Percentiles rank a stretch among this genome's conserved stretches.
These are phyloP conservation scores for Wickerhamiella parazyma DNA, from an alignment of 805 yeast genomes.

Conservation along the genomic window DNA sequence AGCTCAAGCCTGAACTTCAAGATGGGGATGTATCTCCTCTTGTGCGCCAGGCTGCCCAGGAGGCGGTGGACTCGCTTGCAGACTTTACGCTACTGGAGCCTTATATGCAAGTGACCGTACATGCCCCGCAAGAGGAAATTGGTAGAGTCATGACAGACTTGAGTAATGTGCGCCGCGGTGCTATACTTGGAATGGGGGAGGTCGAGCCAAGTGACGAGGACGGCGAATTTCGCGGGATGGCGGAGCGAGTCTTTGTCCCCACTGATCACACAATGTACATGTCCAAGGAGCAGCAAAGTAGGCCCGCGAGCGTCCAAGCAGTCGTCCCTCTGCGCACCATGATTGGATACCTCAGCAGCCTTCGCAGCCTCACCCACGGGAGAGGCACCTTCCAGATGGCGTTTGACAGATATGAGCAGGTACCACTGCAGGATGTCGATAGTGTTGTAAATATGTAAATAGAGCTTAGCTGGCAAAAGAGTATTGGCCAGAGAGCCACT, in stretches of 20 bases:
- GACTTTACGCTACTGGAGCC: constrained; percentile 65
- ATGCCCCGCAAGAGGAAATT: constrained; percentile 47
- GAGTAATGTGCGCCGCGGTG: constrained; percentile 64
- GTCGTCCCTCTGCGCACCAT: constrained; percentile 75
- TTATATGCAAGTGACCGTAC: constrained; percentile 61
- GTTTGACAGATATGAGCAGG: constrained; percentile 58
- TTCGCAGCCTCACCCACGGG: constrained; percentile 81
- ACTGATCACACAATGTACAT: constrained; percentile 27
- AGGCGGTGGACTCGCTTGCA: constrained; percentile 25
- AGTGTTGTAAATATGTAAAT: constrained; percentile 14
- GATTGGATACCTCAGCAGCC: constrained; percentile 71
- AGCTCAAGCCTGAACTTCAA: constrained; percentile 38
- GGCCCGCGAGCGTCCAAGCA: constrained; percentile 41
- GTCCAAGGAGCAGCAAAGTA: constrained; percentile 26
- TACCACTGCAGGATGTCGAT: constrained; percentile 38
- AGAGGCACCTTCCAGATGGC: constrained; percentile 73
- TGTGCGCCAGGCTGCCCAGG: constrained; percentile 33
- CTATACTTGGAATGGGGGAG: constrained; percentile 58
- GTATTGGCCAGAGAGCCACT: constrained; percentile 66
- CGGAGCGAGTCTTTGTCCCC: constrained; percentile 42
- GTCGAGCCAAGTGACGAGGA: constrained; percentile 25
- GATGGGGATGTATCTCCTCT: constrained; percentile 31
- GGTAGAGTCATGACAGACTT: constrained; percentile 81
- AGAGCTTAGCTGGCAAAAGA: neutral
- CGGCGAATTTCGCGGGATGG: constrained; percentile 22